phyloP scores from a whole-genome alignment of 2,329 filamentous ascomycete species.

The Fusarium sp. region DNA sequence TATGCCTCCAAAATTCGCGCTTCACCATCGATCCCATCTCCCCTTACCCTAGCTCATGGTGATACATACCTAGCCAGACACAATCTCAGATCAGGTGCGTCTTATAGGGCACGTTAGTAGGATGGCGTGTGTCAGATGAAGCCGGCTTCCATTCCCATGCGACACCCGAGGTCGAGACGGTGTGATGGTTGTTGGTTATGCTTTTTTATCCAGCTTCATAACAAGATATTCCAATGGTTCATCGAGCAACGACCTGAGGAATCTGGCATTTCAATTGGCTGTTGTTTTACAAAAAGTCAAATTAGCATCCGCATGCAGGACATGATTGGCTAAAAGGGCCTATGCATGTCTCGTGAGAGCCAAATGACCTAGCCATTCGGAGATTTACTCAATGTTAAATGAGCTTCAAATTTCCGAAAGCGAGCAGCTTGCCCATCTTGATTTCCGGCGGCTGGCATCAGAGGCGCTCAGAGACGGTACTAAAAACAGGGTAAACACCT shows the following conservation, averaged over 20 bases:
- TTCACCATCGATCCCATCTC: not conserved
- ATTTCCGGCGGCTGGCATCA: not conserved
- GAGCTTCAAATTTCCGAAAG: slow-evolving; percentile 41
- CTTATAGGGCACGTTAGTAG: not conserved
- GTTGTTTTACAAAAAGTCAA: slow-evolving; percentile 9
- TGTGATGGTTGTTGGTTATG: not conserved
- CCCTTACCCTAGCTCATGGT: not conserved
- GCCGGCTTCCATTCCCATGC: not conserved
- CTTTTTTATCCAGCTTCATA: not conserved
- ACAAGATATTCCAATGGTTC: not conserved
- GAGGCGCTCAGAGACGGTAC: not conserved
- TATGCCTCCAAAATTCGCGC: not conserved
- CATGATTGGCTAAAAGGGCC: slow-evolving; percentile 30
- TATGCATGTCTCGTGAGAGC: slow-evolving; percentile 31
- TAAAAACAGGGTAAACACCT: slow-evolving; percentile 24
- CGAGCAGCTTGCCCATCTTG: slow-evolving; percentile 16
- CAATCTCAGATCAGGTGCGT: not conserved
- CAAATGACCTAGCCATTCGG: slow-evolving; percentile 28
- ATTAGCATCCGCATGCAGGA: slow-evolving; percentile 14
- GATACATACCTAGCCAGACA: not conserved
- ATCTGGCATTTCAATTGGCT: slow-evolving; percentile 24
- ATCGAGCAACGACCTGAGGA: not conserved
- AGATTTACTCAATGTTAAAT: slow-evolving; percentile 35
- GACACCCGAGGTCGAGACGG: not conserved
- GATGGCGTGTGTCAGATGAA: not conserved